phyloP scores from a whole-genome alignment of 192 early-diverging fungal genomes.

The Jimgerdemannia flammicorona region DNA sequence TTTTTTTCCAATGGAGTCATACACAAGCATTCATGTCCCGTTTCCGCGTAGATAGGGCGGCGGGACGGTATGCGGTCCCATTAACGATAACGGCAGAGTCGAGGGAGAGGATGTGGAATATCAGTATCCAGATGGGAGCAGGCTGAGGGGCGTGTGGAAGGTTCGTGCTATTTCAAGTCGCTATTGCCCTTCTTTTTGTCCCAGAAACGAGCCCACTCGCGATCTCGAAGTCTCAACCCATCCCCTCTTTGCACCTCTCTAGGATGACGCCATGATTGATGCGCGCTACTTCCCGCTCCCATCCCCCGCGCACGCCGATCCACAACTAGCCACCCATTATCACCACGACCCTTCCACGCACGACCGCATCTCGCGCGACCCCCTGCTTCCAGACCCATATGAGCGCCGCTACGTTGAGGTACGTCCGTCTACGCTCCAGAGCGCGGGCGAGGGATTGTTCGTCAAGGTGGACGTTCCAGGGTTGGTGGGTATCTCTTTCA shows the following conservation, averaged over 20 bases:
- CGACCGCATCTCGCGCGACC: neutral
- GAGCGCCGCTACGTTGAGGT: neutral
- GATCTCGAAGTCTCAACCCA: neutral
- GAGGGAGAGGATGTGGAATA: neutral
- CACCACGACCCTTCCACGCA: neutral
- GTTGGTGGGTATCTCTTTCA: neutral
- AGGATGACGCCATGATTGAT: neutral
- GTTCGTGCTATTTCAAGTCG: neutral
- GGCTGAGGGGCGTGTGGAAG: neutral
- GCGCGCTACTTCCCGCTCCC: neutral
- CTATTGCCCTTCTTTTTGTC: no score
- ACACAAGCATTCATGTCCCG: neutral
- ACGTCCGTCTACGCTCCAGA: neutral
- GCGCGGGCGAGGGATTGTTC: neutral
- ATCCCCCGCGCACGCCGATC: neutral
- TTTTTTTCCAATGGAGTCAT: no score
- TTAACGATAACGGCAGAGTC: neutral
- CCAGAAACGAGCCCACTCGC: no score
- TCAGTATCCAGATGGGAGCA: neutral
- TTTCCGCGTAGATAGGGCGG: neutral
- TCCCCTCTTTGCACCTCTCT: neutral
- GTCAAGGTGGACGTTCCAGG: neutral
- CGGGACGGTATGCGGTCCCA: neutral
- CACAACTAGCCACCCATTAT: neutral
- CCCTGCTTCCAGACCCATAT: neutral